Evolutionary conservation across 306 rosid species (phyloP), one percentile per base, ranked within the genome.

Genomic region (Abrus precatorius): DNA sequence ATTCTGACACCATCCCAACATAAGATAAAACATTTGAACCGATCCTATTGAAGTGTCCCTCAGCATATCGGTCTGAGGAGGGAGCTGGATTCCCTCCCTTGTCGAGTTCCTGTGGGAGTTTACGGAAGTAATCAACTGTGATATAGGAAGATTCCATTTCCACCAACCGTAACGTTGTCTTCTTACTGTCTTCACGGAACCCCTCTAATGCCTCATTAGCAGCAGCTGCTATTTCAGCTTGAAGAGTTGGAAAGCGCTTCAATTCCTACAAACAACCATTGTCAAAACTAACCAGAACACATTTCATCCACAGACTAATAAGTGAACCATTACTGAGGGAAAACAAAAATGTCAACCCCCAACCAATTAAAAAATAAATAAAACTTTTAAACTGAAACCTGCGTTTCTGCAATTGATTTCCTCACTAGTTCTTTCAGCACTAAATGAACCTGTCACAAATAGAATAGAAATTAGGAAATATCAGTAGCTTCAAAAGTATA

Each of bases 131-230:
- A 64, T 95, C 99, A 54, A 89, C 99, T 0, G 99, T 95, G 85
- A 95, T 84, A 79, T 93, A 95, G 27, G 98, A 91, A 44, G 99
- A 88, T 88, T 95, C 98, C 99, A 95, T 95, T 83, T 95, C 99
- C 83, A 95, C 98, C 59, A 95, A 75, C 61, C 99, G 89, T 38
- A 91, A 14, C 36, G 93, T 86, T 34, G 99, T 84, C 92, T 89
- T 95, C 88, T 77, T 91, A 72, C 99, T 63, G 20, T 95, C 97
- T 6, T 86, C 97, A 55, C 97, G 98, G 71, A 95, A 95, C 76
- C 90, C 89, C 85, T 95, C 99, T 77, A 95, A 71, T 11, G 99
- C 92, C 81, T 91, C 97, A 38, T 81, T 84, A 38, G 92, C 82
- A 33, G 97, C 97, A 13, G 84, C 90, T 48, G 97, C 94, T 88